These are phyloP conservation scores for Yamadazyma spencermartinsiae DNA, from an alignment of 1,139 yeast species.

Conservation along the genomic window DNA sequence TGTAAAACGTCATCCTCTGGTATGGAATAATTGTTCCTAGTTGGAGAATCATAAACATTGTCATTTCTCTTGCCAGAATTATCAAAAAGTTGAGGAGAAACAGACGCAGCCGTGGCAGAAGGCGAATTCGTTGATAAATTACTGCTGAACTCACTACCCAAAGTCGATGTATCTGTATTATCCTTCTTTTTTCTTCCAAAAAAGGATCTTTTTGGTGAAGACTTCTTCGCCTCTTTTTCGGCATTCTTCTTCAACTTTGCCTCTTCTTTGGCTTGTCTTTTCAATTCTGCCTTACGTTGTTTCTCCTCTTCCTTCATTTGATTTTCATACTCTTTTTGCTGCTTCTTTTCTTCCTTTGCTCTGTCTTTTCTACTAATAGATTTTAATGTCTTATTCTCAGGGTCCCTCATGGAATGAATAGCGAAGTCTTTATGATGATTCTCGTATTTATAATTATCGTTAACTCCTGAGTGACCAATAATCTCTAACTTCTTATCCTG, in stretches of 20 bases:
- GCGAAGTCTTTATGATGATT: slow-evolving; percentile 43
- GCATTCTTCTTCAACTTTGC: slow-evolving; percentile 12
- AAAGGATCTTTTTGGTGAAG: slow-evolving; percentile 15
- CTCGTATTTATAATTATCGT: slow-evolving; percentile 32
- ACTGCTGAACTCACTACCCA: slow-evolving; percentile 10
- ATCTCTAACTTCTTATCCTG: slow-evolving; percentile 17
- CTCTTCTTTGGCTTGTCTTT: slow-evolving; percentile 15
- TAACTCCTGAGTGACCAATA: slow-evolving; percentile 26
- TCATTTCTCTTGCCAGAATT: not conserved
- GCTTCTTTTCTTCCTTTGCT: slow-evolving; percentile 34
- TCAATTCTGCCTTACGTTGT: slow-evolving; percentile 13
- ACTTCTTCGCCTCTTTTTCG: slow-evolving; percentile 13
- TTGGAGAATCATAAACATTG: slow-evolving; percentile 4
- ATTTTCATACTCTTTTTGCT: slow-evolving; percentile 19
- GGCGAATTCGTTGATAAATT: slow-evolving; percentile 5
- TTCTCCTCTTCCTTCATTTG: slow-evolving; percentile 19
- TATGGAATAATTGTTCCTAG: slow-evolving; percentile 3
- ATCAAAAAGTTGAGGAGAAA: not conserved
- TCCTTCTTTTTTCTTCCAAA: slow-evolving; percentile 16
- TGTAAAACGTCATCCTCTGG: slow-evolving; percentile 6
- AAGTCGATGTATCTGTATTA: slow-evolving; percentile 9
- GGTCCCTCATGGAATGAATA: slow-evolving; percentile 37
- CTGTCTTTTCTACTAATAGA: slow-evolving; percentile 29
- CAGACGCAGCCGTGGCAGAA: not conserved
- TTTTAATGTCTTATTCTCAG: slow-evolving; percentile 11